Evolutionary conservation across 176 grass and related monocot genomes (phyloP).

Genomic region (Aegilops bicornis): DNA sequence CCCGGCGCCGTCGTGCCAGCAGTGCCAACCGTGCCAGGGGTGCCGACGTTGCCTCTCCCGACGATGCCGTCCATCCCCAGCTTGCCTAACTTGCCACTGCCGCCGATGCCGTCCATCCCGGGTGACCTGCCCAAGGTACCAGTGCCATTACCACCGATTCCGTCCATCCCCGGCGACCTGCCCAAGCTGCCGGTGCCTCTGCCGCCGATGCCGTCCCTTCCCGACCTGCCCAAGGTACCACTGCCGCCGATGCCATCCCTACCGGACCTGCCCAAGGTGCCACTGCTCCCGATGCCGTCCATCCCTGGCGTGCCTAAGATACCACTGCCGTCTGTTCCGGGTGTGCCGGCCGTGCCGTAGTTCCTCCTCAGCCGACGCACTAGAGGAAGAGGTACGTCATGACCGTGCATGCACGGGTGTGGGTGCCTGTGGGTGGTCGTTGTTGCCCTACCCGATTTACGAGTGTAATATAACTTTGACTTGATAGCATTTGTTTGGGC

Average conservation of each 20-base stretch:
- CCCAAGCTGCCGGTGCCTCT: neutral
- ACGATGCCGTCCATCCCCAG: too few species aligned
- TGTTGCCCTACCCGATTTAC: neutral
- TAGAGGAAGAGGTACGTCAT: neutral
- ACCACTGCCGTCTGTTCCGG: neutral
- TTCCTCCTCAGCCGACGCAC: constrained; percentile 4
- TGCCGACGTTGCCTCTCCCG: neutral
- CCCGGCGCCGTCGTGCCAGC: neutral
- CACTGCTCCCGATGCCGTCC: neutral
- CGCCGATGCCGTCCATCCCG: too few species aligned
- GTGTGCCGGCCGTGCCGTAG: neutral
- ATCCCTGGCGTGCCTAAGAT: neutral
- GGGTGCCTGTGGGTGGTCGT: too few species aligned
- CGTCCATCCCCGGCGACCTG: too few species aligned
- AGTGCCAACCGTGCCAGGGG: neutral
- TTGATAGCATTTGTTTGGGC: neutral
- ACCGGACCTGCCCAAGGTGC: neutral
- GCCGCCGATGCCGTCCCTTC: neutral
- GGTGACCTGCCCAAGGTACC: too few species aligned
- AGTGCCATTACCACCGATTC: too few species aligned
- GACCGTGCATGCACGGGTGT: neutral
- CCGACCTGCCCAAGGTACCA: neutral
- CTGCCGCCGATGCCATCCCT: neutral
- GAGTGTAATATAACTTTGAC: neutral
- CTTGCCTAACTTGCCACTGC: too few species aligned